Evolutionary conservation across 208 protist genomes (phyloP).

Genomic region (Trichomonas gallinae): DNA sequence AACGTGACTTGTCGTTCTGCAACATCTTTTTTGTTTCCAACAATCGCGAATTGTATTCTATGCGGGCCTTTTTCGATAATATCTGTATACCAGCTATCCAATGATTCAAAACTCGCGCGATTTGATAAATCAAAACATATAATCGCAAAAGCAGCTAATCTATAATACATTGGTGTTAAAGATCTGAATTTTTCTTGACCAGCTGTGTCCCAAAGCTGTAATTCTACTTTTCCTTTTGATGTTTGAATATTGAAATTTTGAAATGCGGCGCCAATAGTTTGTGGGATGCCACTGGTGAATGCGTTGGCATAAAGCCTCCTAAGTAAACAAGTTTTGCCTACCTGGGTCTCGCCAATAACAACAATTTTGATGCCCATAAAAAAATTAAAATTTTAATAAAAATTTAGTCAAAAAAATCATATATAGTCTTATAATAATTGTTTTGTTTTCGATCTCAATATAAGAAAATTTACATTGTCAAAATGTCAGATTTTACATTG

Average conservation of each 20-base stretch:
- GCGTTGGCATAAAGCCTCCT: neutral
- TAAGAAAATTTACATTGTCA: no score
- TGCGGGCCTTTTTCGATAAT: neutral
- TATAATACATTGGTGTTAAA: neutral
- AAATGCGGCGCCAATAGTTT: neutral
- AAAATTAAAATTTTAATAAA: no score
- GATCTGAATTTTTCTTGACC: neutral
- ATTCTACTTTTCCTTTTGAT: neutral
- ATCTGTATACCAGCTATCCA: neutral
- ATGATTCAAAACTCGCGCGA: neutral
- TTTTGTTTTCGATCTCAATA: no score
- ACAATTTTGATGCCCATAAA: conserved; percentile 19
- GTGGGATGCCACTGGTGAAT: neutral
- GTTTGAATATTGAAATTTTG: neutral
- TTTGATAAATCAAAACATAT: neutral
- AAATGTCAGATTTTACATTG: no score
- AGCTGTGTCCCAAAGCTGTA: neutral
- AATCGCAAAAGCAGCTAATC: neutral
- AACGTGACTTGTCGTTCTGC: neutral
- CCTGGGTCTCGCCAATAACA: neutral
- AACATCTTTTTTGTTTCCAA: neutral
- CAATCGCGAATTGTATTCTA: neutral
- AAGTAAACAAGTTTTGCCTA: neutral
- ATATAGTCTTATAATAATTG: no score
- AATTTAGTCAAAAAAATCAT: no score